Evolutionary conservation across 2,329 filamentous ascomycete genomes (phyloP).

Genomic region (Ceratocystiopsis sp.): DNA sequence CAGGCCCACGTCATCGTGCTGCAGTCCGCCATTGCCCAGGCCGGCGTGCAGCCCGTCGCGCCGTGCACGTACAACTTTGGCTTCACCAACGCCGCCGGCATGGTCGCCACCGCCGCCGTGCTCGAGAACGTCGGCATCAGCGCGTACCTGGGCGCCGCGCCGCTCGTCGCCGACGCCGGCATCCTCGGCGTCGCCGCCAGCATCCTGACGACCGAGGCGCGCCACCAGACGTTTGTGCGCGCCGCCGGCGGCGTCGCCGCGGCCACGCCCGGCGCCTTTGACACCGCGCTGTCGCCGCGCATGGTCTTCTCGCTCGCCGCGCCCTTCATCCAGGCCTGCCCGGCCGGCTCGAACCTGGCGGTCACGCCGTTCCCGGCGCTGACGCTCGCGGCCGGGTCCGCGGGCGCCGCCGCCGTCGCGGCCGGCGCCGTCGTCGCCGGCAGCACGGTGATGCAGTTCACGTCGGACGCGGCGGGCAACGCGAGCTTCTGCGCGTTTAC

Average conservation of each 20-base stretch:
- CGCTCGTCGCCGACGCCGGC: slow-evolving; percentile 39
- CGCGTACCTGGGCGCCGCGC: slow-evolving; percentile 56
- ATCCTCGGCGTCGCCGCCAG: slow-evolving; percentile 50
- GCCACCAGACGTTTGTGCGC: slow-evolving; percentile 59
- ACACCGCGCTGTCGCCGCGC: slow-evolving; percentile 49
- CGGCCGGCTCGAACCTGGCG: slow-evolving; percentile 44
- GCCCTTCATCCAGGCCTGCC: slow-evolving; percentile 55
- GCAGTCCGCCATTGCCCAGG: slow-evolving; percentile 41
- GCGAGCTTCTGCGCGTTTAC: slow-evolving; percentile 50
- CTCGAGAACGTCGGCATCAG: slow-evolving; percentile 59
- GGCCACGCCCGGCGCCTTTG: slow-evolving; percentile 51
- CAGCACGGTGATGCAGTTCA: too few relatives aligned
- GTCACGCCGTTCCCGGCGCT: slow-evolving; percentile 46
- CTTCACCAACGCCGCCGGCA: slow-evolving; percentile 45
- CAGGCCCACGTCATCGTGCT: slow-evolving; percentile 42
- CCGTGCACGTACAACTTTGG: slow-evolving; percentile 58
- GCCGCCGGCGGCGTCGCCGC: slow-evolving; percentile 32
- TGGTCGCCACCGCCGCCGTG: slow-evolving; percentile 52
- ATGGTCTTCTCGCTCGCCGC: slow-evolving; percentile 59
- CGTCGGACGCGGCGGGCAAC: slow-evolving; percentile 9
- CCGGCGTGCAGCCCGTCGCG: slow-evolving; percentile 47
- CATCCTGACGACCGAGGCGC: slow-evolving; percentile 56
- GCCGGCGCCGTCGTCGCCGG: slow-evolving; percentile 21
- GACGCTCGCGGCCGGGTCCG: slow-evolving; percentile 28
- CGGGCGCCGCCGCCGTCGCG: slow-evolving; percentile 22